Percentiles rank a stretch among this genome's conserved stretches.
phyloP scores from a whole-genome alignment of 306 rosid genomes.

The Medicago lupulina region DNA sequence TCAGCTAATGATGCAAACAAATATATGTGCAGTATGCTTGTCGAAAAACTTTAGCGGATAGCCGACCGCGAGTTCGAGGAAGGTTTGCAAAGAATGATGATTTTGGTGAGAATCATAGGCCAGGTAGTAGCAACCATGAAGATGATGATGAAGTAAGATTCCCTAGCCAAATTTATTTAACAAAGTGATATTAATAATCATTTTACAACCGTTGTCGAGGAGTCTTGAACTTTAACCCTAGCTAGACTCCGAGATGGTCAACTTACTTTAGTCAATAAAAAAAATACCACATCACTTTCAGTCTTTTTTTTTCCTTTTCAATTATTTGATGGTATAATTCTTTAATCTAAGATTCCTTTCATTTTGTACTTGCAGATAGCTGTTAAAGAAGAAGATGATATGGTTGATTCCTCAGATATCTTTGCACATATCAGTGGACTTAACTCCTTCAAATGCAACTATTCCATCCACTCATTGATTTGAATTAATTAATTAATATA shows the following conservation, averaged over 20 bases:
- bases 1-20: slow-evolving; percentile 32
- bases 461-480: slow-evolving; percentile 90
- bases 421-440: slow-evolving; percentile 97
- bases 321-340: slow-evolving; percentile 37
- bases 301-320: slow-evolving; percentile 4
- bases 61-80: slow-evolving; percentile 97
- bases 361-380: slow-evolving; percentile 62
- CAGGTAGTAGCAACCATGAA: slow-evolving; percentile 71
- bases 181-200: neutral
- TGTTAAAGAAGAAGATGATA: slow-evolving; percentile 90
- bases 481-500: slow-evolving; percentile 41
- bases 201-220: neutral
- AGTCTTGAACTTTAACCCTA: neutral
- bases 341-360: slow-evolving; percentile 42
- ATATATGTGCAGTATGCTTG: slow-evolving; percentile 80
- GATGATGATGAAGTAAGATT: slow-evolving; percentile 86
- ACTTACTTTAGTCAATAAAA: neutral
- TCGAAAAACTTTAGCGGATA: slow-evolving; percentile 93
- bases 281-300: slow-evolving; percentile 38
- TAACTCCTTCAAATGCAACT: slow-evolving; percentile 96
- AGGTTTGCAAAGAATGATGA: slow-evolving; percentile 97
- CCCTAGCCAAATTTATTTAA: neutral
- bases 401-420: slow-evolving; percentile 97
- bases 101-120: slow-evolving; percentile 71
- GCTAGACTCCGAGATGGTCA: slow-evolving; percentile 1